Base-by-base conservation (phyloP, 257 asterid genomes). In the Solanum etuberosum region DNA sequence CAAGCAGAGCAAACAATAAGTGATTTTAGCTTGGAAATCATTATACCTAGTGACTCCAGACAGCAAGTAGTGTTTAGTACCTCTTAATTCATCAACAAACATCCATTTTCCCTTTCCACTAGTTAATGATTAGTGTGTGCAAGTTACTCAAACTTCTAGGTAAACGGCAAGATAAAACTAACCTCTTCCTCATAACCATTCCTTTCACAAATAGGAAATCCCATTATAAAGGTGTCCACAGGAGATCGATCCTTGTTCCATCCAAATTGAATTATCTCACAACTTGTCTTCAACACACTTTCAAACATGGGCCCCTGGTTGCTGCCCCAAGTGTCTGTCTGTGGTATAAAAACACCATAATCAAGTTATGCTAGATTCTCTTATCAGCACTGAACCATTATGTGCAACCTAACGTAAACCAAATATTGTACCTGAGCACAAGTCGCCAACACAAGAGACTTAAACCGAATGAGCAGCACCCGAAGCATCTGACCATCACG, bases 401-500 rank as follows among this genome's bases (percentile, higher is more conserved):
- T 35, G 25, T 29, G 68, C 29, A 84, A 87, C 84, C 83, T 86
- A 84, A 76, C 29, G 43, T 76, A 78, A 51, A 91, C 78, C 43
- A 83, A 43, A 87, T 81, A 87, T 87, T 85, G 86, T 89, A 96
- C 99, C 98, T 95, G 98, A 89, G 92, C 92, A 91, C 99, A 97
- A 81, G 98, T 92, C 88, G 93, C 93, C 90, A 93, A 90, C 91
- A 96, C 99, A 84, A 96, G 98, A 86, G 94, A 95, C 88, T 97
- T 97, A 86, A 94, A 96, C 68, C 97, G 98, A 90, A 97, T 96
- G 61, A 97, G 96, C 87, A 97, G 92, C 85, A 95, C 93, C 5
- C 98, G 94, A 91, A 97, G 93, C 87, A 96, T 95, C 94, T 97
- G 99, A 65, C 99, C 99, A 72, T 93, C 96, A 83, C 99, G 97